These are phyloP conservation scores for Heteromeles arbutifolia DNA, from an alignment of 306 rosid genomes.

Conservation along the genomic window DNA sequence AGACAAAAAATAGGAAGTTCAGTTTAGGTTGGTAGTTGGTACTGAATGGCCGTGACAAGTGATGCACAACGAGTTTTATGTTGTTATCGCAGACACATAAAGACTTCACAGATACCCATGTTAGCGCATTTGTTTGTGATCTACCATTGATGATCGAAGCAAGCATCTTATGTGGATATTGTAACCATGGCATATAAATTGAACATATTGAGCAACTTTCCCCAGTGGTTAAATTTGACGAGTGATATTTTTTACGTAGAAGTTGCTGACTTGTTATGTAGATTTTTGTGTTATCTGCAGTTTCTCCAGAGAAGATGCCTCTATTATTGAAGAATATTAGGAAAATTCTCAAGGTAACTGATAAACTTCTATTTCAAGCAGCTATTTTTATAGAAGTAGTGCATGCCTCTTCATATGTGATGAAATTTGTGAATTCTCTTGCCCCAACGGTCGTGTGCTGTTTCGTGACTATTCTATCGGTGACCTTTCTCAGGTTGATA, in stretches of 20 bases:
- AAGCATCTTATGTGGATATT: slow-evolving; percentile 59
- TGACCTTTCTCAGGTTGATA: slow-evolving; percentile 89
- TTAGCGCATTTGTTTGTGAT: slow-evolving; percentile 78
- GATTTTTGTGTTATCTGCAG: slow-evolving; percentile 94
- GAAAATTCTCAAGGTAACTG: slow-evolving; percentile 67
- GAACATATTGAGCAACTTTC: slow-evolving; percentile 15
- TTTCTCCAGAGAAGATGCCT: slow-evolving; percentile 90
- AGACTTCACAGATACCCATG: slow-evolving; percentile 63
- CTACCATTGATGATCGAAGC: slow-evolving; percentile 73
- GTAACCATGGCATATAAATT: slow-evolving; percentile 72
- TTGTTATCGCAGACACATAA: slow-evolving; percentile 50
- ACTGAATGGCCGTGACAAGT: neutral
- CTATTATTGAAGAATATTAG: slow-evolving; percentile 59
- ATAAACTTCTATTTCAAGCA: neutral
- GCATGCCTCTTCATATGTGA: slow-evolving; percentile 11
- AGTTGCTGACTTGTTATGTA: slow-evolving; percentile 77
- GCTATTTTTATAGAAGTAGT: slow-evolving; percentile 4
- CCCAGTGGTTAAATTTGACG: slow-evolving; percentile 11
- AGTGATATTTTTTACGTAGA: slow-evolving; percentile 5
- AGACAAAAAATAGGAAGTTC: neutral
- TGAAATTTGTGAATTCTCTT: slow-evolving; percentile 14
- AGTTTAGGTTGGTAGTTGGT: neutral
- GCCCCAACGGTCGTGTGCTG: slow-evolving; percentile 58
- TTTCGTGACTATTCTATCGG: slow-evolving; percentile 87
- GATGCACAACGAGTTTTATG: neutral